Conservation (phyloP, 2,329 filamentous ascomycete species). For the Cladosporium sp. region DNA sequence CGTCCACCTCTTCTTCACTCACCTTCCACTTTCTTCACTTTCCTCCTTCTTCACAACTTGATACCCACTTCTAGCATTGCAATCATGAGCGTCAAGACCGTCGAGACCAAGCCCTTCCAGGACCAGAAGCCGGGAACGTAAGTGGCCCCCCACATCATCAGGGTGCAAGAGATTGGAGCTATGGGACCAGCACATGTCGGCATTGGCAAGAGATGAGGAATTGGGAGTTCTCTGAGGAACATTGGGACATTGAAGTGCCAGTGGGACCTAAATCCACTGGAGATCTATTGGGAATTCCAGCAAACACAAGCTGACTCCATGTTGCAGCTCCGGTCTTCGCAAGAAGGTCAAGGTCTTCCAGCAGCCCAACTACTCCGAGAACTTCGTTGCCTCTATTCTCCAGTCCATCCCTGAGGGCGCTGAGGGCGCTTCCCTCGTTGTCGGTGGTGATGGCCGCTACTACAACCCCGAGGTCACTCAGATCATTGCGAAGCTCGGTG, state of each 20-base stretch:
- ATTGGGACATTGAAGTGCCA: too few relatives aligned
- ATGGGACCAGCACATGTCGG: neutral
- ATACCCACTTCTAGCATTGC: constrained; percentile 1
- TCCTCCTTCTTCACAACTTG: neutral
- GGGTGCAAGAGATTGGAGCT: neutral
- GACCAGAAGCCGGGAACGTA: constrained; percentile 99
- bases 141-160: constrained; percentile 40
- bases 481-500: constrained; percentile 93
- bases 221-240: too few relatives aligned
- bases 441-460: constrained; percentile 93
- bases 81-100: constrained; percentile 68
- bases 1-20: neutral
- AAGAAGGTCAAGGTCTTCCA: constrained; percentile 99
- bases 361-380: constrained; percentile 88
- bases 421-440: constrained; percentile 83
- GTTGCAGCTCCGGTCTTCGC: constrained; percentile 79
- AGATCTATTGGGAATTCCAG: neutral
- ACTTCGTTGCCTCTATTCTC: constrained; percentile 89
- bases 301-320: constrained; percentile 7
- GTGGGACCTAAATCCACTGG: neutral
- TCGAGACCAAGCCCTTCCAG: constrained; percentile 76
- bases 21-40: constrained; percentile 2
- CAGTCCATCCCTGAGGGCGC: constrained; percentile 93
- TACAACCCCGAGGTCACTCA: constrained; percentile 97
- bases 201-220: too few relatives aligned